phyloP scores from a whole-genome alignment of 116 monocot genomes.

The Cymodocea nodosa region DNA sequence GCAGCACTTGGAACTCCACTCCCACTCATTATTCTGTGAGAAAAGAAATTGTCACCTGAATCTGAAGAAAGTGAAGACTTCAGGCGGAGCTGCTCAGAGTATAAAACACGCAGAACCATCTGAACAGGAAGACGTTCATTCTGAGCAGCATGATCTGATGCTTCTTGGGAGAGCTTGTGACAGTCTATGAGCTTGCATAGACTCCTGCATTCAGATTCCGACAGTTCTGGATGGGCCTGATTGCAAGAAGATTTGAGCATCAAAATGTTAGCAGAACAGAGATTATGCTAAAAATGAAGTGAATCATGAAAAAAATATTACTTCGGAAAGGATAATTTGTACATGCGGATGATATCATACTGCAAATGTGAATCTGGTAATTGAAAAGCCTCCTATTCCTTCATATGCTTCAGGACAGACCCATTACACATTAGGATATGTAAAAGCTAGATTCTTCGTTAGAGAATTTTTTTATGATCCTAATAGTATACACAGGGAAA shows the following conservation, averaged over 20 bases:
- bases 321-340: no score
- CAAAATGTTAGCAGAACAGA: background rate
- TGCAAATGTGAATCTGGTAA: no score
- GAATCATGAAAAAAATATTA: no score
- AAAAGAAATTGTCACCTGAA: conserved; percentile 37
- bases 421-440: no score
- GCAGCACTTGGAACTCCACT: conserved; percentile 58
- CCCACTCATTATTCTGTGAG: conserved; percentile 43
- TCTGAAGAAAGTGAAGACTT: conserved; percentile 38
- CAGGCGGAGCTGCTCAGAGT: conserved; percentile 82
- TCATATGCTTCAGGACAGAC: no score
- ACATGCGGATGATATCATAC: no score
- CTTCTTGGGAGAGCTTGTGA: conserved; percentile 85
- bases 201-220: conserved; percentile 65
- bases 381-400: no score
- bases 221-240: conserved; percentile 78
- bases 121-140: conserved; percentile 85
- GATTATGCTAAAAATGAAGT: background rate
- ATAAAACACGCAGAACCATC: conserved; percentile 60
- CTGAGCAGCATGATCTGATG: conserved; percentile 79
- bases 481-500: no score
- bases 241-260: background rate
- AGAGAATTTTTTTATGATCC: no score
- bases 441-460: no score
- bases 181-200: conserved; percentile 85